Percentiles rank a stretch among this genome's conserved stretches.
phyloP scores from a whole-genome alignment of 1,284 basidiomycete genomes.

The Ustilago shanxiensis region DNA sequence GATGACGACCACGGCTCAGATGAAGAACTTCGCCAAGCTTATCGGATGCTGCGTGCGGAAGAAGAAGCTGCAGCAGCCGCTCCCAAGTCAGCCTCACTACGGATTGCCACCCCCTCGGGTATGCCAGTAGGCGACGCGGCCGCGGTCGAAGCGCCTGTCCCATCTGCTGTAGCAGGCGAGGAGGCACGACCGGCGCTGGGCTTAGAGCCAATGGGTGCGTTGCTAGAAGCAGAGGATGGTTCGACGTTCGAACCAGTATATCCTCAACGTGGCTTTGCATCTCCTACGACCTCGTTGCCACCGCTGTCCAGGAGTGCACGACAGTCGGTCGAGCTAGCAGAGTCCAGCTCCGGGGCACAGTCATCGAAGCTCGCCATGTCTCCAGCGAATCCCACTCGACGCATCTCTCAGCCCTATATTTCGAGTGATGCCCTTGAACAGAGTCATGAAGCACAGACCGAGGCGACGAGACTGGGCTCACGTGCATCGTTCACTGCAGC shows the following conservation, averaged over 20 bases:
- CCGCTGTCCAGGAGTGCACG: constrained; percentile 26
- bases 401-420: neutral
- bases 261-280: constrained; percentile 11
- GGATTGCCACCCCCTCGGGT: constrained; percentile 1
- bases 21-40: constrained; percentile 37
- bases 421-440: neutral
- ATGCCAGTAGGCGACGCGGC: neutral
- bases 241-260: constrained; percentile 32
- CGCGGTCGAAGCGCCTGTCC: neutral
- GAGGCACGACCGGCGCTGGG: constrained; percentile 1
- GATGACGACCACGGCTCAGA: constrained; percentile 39
- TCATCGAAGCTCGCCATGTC: constrained; percentile 5
- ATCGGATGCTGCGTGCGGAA: constrained; percentile 26
- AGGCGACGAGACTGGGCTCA: constrained; percentile 5
- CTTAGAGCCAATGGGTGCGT: constrained; percentile 7
- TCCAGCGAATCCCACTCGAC: neutral
- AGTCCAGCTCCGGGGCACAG: neutral
- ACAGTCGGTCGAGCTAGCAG: constrained; percentile 23
- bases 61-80: constrained; percentile 13
- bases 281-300: neutral
- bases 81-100: neutral
- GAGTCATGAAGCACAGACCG: neutral
- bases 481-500: constrained; percentile 17
- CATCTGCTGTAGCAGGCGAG: neutral
- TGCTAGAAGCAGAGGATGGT: constrained; percentile 39